Conservation (phyloP, 768 basidiomycete genomes). For the Steccherinum ochraceum region DNA sequence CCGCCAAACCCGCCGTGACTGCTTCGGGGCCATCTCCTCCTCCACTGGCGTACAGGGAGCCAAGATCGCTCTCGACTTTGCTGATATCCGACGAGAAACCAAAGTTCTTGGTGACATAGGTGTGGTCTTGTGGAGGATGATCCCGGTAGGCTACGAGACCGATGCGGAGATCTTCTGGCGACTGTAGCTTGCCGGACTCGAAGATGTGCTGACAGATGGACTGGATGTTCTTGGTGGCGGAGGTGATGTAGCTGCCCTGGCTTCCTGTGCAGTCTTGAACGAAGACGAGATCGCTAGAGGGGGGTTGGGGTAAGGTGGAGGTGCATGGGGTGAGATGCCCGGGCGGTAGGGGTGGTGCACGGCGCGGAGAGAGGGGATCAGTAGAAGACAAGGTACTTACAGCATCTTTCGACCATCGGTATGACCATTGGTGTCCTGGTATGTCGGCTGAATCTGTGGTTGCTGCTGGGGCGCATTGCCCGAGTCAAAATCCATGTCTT, state of each 20-base stretch:
- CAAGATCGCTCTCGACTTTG: conserved; percentile 79
- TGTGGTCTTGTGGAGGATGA: conserved; percentile 96
- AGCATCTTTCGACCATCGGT: conserved; percentile 61
- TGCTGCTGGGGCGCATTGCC: conserved; percentile 27
- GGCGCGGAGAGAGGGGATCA: not conserved
- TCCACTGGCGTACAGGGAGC: conserved; percentile 80
- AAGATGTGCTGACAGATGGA: conserved; percentile 93
- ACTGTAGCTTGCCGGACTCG: conserved; percentile 87
- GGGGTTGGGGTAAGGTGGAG: not conserved
- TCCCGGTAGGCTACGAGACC: conserved; percentile 95
- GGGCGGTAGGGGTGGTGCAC: not conserved
- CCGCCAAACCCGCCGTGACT: conserved; percentile 87
- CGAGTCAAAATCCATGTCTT: conserved; percentile 68
- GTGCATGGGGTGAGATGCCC: not conserved
- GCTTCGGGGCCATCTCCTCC: conserved; percentile 97
- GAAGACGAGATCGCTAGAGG: conserved; percentile 81
- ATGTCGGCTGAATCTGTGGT: conserved; percentile 24
- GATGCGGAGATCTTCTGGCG: conserved; percentile 81
- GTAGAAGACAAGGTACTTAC: conserved; percentile 37
- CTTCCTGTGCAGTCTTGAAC: conserved; percentile 94
- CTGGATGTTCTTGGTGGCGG: conserved; percentile 94
- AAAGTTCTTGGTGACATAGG: conserved; percentile 90
- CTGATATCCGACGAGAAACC: conserved; percentile 90
- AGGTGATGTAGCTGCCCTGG: conserved; percentile 86
- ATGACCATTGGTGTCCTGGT: conserved; percentile 26